A percentile compares a stretch with the other conserved stretches of the same genome.
Conservation (phyloP, 2,329 filamentous ascomycete genomes). For the Dothideomycetes sp. region DNA sequence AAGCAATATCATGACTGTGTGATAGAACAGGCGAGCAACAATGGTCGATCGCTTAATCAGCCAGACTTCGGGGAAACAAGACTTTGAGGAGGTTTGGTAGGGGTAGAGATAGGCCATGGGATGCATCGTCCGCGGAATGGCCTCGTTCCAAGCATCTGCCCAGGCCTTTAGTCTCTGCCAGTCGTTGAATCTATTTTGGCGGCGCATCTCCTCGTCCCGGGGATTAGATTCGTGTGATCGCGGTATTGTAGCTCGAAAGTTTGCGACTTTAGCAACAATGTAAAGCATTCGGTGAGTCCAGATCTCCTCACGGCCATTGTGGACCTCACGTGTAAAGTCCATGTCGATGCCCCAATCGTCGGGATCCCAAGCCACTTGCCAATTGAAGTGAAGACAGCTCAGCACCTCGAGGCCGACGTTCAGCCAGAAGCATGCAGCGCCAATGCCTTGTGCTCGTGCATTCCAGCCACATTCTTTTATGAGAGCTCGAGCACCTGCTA, state of each 20-base stretch:
- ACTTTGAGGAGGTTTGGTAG: conserved; percentile 55
- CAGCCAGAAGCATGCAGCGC: conserved; percentile 86
- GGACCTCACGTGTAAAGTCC: conserved; percentile 49
- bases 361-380: conserved; percentile 78
- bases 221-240: conserved; percentile 48
- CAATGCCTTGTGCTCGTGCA: conserved; percentile 65
- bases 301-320: conserved; percentile 59
- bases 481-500: conserved; percentile 70
- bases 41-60: conserved; percentile 73
- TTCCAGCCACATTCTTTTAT: conserved; percentile 89
- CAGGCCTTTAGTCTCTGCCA: conserved; percentile 73
- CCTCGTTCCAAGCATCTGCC: conserved; percentile 72
- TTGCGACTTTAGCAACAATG: conserved; percentile 75
- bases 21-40: conserved; percentile 76
- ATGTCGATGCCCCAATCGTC: conserved; percentile 83
- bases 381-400: conserved; percentile 77
- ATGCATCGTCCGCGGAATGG: conserved; percentile 75
- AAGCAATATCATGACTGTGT: conserved; percentile 72
- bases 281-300: conserved; percentile 89
- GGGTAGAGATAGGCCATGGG: conserved; percentile 68
- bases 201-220: conserved; percentile 51
- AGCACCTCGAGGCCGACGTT: conserved; percentile 87
- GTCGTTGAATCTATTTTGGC: conserved; percentile 57
- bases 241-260: conserved; percentile 65
- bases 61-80: conserved; percentile 80